Base-by-base conservation (phyloP, 75 land plant species). In the Chamaecyparis obtusa region DNA sequence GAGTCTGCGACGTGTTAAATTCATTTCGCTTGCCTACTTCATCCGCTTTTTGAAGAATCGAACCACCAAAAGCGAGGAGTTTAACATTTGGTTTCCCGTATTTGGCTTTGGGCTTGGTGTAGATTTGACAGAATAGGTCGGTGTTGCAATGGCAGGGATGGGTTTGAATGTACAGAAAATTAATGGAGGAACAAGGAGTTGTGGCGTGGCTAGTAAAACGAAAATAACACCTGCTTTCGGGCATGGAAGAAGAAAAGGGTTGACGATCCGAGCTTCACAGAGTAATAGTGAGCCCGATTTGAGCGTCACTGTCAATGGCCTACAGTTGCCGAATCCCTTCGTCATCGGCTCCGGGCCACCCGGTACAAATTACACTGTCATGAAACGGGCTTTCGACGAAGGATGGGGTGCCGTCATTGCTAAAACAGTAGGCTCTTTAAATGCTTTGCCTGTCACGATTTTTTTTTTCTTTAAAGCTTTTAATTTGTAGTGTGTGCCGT, bases 361-460 rank as follows among this genome's bases (percentile, higher is more conserved):
- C 1, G 97, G 99, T n/a, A 98, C 99, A 75, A 98, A 98, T 85
- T 98, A 97, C 88, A 98, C 99, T 49, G 99, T 98, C 85, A 98
- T 98, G 99, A 98, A 98, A 92, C 89, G 96, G 85, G 99, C 99
- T 43, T 98, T 98, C 85, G 99, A 98, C 87, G 99, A 98, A 89
- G 99, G 99, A 14, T 98, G 99, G 99, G 99, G 99, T 11, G 99
- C 94, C 71, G 99, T 98, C 71, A 97, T 98, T 84, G 97, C 99
- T 87, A 98, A 98, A 89, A 98, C 99, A 10, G 99, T 98, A 85
- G 89, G 86, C 43, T 16, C 43, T 37, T 76, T 76, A 17, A 37
- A 35, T 15, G 5, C 35, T 75, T 3, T 35, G 35, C 78, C 17
- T 75, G 5, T 75, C 41, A 33, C 17, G 1, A 75, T n/a, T n/a